phyloP scores from a whole-genome alignment of 164 flowering plant genomes.

The Echeveria elegans region DNA sequence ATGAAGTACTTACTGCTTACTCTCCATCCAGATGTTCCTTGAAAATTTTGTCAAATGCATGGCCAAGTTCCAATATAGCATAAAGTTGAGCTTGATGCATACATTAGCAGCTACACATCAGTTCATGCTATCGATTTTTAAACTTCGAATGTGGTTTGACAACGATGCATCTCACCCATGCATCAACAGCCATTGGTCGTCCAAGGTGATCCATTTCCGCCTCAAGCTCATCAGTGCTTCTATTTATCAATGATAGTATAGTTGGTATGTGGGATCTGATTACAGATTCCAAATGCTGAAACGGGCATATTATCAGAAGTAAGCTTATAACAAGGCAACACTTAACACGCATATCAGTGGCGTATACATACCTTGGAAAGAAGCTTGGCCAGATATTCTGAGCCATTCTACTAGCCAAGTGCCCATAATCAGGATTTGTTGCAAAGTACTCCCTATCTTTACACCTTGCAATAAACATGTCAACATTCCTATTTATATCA shows the following conservation, averaged over 20 bases:
- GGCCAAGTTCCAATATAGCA: constrained; percentile 53
- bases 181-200: constrained; percentile 61
- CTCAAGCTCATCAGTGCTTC: constrained; percentile 61
- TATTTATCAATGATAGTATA: constrained; percentile 52
- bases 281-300: constrained; percentile 56
- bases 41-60: constrained; percentile 51
- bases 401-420: not conserved
- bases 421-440: not conserved
- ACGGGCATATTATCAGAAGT: not conserved
- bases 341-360: not conserved
- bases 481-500: not conserved
- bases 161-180: constrained; percentile 38
- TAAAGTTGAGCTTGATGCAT: constrained; percentile 45
- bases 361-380: not conserved
- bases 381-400: not conserved
- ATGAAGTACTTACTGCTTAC: no score
- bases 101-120: not conserved
- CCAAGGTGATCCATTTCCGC: constrained; percentile 66
- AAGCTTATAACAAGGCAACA: not conserved
- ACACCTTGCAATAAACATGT: not conserved
- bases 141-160: not conserved
- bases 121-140: not conserved
- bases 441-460: not conserved
- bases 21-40: constrained; percentile 71
- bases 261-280: constrained; percentile 56